Conservation (phyloP, 768 basidiomycete species). For the Amylocystis lapponica region DNA sequence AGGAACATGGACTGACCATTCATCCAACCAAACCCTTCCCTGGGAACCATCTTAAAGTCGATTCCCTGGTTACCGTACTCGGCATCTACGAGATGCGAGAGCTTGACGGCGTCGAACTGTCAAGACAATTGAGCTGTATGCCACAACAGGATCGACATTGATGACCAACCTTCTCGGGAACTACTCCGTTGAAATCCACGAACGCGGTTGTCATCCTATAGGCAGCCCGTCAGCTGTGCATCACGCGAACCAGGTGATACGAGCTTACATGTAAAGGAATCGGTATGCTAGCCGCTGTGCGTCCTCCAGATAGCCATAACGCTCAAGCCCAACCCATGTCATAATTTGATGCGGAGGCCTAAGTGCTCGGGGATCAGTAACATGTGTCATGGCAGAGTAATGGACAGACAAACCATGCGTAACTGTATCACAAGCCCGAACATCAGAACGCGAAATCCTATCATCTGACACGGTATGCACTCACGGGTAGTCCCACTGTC, state of each 20-base stretch:
- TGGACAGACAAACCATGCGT: slow-evolving; percentile 52
- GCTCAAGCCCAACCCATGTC: slow-evolving; percentile 94
- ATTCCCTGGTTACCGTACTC: slow-evolving; percentile 96
- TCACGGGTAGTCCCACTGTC: slow-evolving; percentile 97
- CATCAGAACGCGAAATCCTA: neutral
- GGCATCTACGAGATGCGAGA: slow-evolving; percentile 94
- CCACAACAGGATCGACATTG: neutral
- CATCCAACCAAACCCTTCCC: slow-evolving; percentile 99
- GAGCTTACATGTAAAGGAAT: slow-evolving; percentile 89
- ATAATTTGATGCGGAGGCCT: slow-evolving; percentile 99
- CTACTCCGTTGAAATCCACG: slow-evolving; percentile 96
- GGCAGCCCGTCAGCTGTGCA: neutral
- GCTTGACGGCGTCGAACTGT: slow-evolving; percentile 92
- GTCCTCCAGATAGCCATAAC: slow-evolving; percentile 93
- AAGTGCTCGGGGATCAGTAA: slow-evolving; percentile 9
- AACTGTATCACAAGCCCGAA: slow-evolving; percentile 34
- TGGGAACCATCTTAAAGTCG: slow-evolving; percentile 96
- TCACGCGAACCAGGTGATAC: neutral
- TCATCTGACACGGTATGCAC: slow-evolving; percentile 28
- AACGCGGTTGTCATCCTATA: slow-evolving; percentile 88
- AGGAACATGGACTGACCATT: slow-evolving; percentile 50
- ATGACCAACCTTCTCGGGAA: slow-evolving; percentile 83
- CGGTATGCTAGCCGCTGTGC: slow-evolving; percentile 91
- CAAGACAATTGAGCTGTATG: slow-evolving; percentile 2
- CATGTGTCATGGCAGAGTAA: neutral